phyloP scores from a whole-genome alignment of 2,329 filamentous ascomycete species.

The Verticillium zaregamsianum region DNA sequence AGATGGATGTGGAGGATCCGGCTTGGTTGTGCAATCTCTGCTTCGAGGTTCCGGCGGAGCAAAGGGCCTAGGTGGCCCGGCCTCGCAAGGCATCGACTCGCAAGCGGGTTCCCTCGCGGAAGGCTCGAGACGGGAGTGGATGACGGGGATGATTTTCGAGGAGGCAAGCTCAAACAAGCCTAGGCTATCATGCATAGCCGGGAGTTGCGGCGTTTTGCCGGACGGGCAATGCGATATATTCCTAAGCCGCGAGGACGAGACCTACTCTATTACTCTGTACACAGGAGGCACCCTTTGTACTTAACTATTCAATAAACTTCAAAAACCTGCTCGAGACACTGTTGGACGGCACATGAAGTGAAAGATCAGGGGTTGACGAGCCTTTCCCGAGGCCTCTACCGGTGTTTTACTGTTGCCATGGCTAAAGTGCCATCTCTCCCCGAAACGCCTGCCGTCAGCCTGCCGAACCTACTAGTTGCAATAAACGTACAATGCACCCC shows the following conservation, averaged over 20 bases:
- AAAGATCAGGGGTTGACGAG: background rate
- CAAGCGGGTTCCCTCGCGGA: background rate
- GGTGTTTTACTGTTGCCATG: background rate
- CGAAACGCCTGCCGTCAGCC: background rate
- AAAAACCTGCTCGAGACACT: no score
- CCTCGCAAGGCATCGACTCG: background rate
- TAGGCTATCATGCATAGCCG: background rate
- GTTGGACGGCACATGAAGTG: no score
- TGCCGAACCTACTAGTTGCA: background rate
- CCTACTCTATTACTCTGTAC: background rate
- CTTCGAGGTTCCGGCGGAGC: background rate
- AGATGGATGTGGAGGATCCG: constrained; percentile 28
- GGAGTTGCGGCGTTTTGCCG: background rate
- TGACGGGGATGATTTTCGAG: background rate
- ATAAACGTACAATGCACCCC: background rate
- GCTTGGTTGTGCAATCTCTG: constrained; percentile 13
- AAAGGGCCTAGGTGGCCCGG: constrained; percentile 3
- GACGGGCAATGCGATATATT: no score
- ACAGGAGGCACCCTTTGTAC: background rate
- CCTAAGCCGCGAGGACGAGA: background rate
- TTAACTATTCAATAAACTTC: background rate
- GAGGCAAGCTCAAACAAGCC: background rate
- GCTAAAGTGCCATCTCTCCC: background rate
- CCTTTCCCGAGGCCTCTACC: background rate
- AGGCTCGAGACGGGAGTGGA: background rate